phyloP scores from a whole-genome alignment of 2,329 filamentous ascomycete genomes.

The Capronia americana region DNA sequence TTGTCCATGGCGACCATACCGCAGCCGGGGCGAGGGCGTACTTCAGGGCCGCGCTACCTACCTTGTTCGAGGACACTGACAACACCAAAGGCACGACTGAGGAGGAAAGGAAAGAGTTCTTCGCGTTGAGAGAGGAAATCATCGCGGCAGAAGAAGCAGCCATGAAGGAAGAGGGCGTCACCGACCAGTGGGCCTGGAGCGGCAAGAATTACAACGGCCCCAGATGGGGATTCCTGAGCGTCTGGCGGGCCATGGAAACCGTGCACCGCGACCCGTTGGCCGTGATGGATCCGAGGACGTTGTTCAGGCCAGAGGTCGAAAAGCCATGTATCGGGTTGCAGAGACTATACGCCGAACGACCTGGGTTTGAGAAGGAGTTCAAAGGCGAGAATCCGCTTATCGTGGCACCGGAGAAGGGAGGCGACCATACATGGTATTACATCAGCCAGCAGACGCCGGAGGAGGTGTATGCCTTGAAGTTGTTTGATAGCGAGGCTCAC shows the following conservation, averaged over 20 bases:
- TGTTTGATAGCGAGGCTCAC: constrained; percentile 28
- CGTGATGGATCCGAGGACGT: constrained; percentile 26
- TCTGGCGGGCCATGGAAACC: constrained; percentile 40
- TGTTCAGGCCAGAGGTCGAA: constrained; percentile 10
- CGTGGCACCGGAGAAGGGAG: constrained; percentile 13
- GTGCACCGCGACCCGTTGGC: constrained; percentile 39
- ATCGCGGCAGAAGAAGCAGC: constrained; percentile 21
- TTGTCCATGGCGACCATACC: constrained; percentile 28
- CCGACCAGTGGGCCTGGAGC: constrained; percentile 22
- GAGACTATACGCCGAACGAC: constrained; percentile 15
- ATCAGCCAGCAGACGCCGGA: constrained; percentile 26
- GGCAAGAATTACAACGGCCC: constrained; percentile 26
- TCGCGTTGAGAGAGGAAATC: constrained; percentile 13
- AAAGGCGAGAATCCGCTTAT: constrained; percentile 19
- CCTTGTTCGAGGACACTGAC: constrained; percentile 24
- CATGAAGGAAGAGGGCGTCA: constrained; percentile 19
- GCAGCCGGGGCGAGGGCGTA: constrained; percentile 17
- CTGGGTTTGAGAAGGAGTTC: constrained; percentile 21
- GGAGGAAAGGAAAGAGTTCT: constrained; percentile 20
- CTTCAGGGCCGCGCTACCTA: constrained; percentile 18
- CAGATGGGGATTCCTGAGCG: constrained; percentile 35
- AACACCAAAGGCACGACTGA: constrained; percentile 11
- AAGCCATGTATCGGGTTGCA: constrained; percentile 14
- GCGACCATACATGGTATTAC: constrained; percentile 18
- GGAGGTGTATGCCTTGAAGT: constrained; percentile 24